These are phyloP conservation scores for Globisporangium emineosum DNA, from an alignment of 352 stramenopile genomes.

Conservation along the genomic window DNA sequence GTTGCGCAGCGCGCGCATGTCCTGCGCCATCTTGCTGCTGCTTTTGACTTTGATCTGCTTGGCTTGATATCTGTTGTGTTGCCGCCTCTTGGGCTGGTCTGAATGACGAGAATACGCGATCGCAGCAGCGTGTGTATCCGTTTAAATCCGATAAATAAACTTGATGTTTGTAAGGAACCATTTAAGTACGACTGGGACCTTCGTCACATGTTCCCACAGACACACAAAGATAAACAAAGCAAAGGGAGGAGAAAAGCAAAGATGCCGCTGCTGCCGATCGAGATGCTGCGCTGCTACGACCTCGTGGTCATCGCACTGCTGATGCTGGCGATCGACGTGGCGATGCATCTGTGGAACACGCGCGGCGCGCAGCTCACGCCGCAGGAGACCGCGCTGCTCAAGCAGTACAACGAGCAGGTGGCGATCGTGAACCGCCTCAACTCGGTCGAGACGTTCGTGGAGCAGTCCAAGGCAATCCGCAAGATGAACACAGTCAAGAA, in stretches of 20 bases:
- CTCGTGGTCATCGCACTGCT: slow-evolving; percentile 63
- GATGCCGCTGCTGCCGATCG: slow-evolving; percentile 40
- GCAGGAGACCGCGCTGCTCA: slow-evolving; percentile 51
- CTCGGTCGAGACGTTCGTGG: slow-evolving; percentile 86
- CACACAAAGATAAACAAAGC: neutral
- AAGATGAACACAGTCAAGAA: slow-evolving; percentile 87
- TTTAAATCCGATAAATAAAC: slow-evolving; percentile 23
- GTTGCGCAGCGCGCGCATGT: slow-evolving; percentile 64
- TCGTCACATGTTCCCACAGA: neutral
- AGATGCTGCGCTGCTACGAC: slow-evolving; percentile 62
- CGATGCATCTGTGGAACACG: slow-evolving; percentile 51
- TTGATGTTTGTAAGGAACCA: neutral
- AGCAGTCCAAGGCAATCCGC: slow-evolving; percentile 82
- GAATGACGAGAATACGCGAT: slow-evolving; percentile 2
- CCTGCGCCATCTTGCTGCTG: slow-evolving; percentile 47
- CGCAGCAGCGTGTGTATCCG: neutral
- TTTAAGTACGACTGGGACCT: slow-evolving; percentile 7
- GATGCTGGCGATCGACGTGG: slow-evolving; percentile 48
- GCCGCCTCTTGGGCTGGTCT: slow-evolving; percentile 1
- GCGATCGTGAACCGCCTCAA: slow-evolving; percentile 79
- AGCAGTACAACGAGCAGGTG: slow-evolving; percentile 77
- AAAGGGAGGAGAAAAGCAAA: slow-evolving; percentile 12
- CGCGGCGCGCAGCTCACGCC: slow-evolving; percentile 50
- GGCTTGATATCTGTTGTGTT: neutral
- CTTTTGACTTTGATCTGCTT: neutral